Conservation (phyloP, 75 land plant genomes). For the Pinus taeda region DNA sequence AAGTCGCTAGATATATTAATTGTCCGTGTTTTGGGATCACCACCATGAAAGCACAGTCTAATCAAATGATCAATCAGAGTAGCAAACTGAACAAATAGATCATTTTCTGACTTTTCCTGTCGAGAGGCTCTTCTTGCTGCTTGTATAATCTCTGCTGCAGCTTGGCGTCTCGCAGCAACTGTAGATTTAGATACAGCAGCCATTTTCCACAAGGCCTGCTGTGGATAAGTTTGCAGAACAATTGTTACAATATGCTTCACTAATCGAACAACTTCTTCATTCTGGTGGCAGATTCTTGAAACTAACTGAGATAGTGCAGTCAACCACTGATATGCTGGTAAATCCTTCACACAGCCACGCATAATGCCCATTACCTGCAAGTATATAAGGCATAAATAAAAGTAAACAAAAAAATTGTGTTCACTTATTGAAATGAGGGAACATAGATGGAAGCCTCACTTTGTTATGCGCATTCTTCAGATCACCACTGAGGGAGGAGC, state of each 20-base stretch:
- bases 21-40: conserved; percentile 64
- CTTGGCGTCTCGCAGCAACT: conserved; percentile 84
- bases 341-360: conserved; percentile 95
- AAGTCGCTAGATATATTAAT: conserved; percentile 82
- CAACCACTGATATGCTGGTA: conserved; percentile 95
- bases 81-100: conserved; percentile 76
- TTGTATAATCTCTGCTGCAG: conserved; percentile 93
- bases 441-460: conserved; percentile 33
- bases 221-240: conserved; percentile 88
- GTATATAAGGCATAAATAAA: not conserved
- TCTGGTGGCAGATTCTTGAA: conserved; percentile 95
- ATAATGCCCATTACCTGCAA: conserved; percentile 82
- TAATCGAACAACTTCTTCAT: conserved; percentile 80
- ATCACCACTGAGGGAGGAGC: conserved; percentile 45
- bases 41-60: conserved; percentile 79
- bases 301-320: conserved; percentile 91
- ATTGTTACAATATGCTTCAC: conserved; percentile 87
- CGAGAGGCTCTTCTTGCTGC: conserved; percentile 69
- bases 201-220: conserved; percentile 99
- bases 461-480: conserved; percentile 62
- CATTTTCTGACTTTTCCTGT: conserved; percentile 39
- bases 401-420: not conserved
- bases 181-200: conserved; percentile 98
- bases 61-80: conserved; percentile 83
- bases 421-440: not conserved